Evolutionary conservation across 495 filamentous ascomycete species (phyloP).

Genomic region (Lasiosphaeria ovina): DNA sequence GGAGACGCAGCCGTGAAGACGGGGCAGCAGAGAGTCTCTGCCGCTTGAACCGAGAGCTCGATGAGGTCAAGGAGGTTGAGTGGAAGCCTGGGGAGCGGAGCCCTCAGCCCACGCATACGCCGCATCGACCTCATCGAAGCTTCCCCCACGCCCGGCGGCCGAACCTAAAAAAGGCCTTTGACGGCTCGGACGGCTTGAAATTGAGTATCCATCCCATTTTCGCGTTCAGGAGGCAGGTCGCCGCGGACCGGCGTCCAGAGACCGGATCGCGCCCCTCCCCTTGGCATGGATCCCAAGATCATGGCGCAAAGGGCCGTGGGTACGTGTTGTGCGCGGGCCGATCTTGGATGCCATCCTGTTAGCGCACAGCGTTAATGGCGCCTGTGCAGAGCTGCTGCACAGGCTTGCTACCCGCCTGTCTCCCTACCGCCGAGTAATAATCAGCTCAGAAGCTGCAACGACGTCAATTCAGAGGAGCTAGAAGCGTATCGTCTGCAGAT

Average conservation of each 20-base stretch:
- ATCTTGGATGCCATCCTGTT: conserved; percentile 11
- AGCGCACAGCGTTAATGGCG: conserved; percentile 1
- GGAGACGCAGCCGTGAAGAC: no score
- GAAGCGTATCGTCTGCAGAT: no score
- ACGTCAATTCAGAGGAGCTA: no score
- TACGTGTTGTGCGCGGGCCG: conserved; percentile 7
- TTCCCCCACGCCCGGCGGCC: conserved; percentile 17
- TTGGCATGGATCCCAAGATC: neutral
- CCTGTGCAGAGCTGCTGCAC: conserved; percentile 4
- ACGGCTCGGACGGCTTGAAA: conserved; percentile 21
- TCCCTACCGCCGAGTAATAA: neutral
- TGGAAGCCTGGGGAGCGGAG: no score
- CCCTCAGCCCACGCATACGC: neutral
- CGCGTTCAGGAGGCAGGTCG: conserved; percentile 11
- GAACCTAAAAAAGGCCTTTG: conserved; percentile 11
- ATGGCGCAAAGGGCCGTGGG: neutral
- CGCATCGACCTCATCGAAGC: neutral
- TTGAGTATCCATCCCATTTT: conserved; percentile 6
- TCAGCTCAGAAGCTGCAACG: no score
- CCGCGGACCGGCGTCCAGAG: conserved; percentile 1
- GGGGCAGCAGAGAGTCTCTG: no score
- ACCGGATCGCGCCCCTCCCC: conserved; percentile 23
- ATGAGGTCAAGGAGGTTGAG: no score
- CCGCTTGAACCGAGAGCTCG: no score
- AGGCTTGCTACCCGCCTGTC: neutral